phyloP scores from a whole-genome alignment of 2,329 filamentous ascomycete species.

The Aspergillus persii region DNA sequence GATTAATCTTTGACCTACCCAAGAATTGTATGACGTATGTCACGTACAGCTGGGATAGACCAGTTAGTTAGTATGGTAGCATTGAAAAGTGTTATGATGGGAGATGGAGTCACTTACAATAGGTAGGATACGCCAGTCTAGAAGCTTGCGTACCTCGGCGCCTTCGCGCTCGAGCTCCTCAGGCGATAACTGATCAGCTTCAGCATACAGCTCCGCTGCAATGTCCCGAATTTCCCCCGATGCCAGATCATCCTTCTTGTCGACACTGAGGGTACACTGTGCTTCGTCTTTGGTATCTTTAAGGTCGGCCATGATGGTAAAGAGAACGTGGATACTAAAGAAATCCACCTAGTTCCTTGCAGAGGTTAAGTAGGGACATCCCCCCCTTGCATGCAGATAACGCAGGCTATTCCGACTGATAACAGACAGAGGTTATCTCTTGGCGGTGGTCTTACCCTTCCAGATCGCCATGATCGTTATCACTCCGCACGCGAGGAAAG shows the following conservation, averaged over 20 bases:
- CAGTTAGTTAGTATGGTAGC: too few species aligned
- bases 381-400: neutral
- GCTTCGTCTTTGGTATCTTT: conserved; percentile 19
- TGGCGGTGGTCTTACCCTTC: neutral
- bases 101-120: conserved; percentile 33
- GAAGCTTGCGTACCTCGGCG: conserved; percentile 41
- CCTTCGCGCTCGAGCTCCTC: conserved; percentile 47
- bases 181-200: conserved; percentile 42
- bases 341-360: neutral
- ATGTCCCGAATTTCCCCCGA: conserved; percentile 38
- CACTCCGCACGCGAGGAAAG: neutral
- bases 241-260: conserved; percentile 19
- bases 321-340: neutral
- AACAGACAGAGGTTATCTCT: conserved; percentile 9
- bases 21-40: conserved; percentile 51
- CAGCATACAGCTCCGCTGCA: conserved; percentile 46
- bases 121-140: conserved; percentile 49
- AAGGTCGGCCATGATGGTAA: conserved; percentile 11
- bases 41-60: conserved; percentile 22
- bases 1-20: conserved; percentile 19
- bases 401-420: neutral
- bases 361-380: neutral
- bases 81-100: neutral
- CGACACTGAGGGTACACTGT: conserved; percentile 9
- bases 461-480: neutral